Percentiles rank a stretch among this genome's conserved stretches.
Conservation (phyloP, 805 yeast genomes). For the Kodamaea leandrae region DNA sequence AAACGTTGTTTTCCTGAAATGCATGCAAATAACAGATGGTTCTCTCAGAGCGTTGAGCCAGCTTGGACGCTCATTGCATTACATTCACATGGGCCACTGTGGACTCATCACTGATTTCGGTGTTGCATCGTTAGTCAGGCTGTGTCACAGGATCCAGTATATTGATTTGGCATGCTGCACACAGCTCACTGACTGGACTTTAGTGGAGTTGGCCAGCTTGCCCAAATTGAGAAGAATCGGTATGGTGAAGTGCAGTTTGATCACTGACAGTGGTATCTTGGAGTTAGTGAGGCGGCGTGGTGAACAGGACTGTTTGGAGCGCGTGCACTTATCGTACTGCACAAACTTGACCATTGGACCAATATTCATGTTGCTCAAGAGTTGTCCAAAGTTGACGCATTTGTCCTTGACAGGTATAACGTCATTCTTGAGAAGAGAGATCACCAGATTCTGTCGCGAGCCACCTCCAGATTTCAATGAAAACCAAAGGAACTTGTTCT, state of each 20-base stretch:
- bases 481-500: conserved; percentile 79
- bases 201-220: conserved; percentile 70
- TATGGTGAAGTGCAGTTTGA: conserved; percentile 82
- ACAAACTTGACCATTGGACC: conserved; percentile 76
- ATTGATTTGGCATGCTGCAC: conserved; percentile 94
- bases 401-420: conserved; percentile 87
- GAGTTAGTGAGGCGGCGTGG: conserved; percentile 67
- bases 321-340: conserved; percentile 92
- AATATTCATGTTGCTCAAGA: conserved; percentile 65
- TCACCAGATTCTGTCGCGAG: conserved; percentile 81
- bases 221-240: conserved; percentile 89
- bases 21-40: conserved; percentile 80
- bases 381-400: conserved; percentile 86
- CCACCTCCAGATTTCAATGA: conserved; percentile 92
- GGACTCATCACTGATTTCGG: conserved; percentile 86
- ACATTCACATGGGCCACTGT: conserved; percentile 93
- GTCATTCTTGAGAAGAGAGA: conserved; percentile 83
- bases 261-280: conserved; percentile 79
- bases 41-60: conserved; percentile 68
- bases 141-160: conserved; percentile 83
- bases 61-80: conserved; percentile 78
- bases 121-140: conserved; percentile 66
- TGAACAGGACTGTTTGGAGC: conserved; percentile 77
- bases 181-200: conserved; percentile 80
- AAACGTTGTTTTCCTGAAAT: conserved; percentile 85